A percentile compares a stretch with the other conserved stretches of the same genome.
Conservation (phyloP, 805 yeast genomes). For the Yarrowia yakushimensis region DNA sequence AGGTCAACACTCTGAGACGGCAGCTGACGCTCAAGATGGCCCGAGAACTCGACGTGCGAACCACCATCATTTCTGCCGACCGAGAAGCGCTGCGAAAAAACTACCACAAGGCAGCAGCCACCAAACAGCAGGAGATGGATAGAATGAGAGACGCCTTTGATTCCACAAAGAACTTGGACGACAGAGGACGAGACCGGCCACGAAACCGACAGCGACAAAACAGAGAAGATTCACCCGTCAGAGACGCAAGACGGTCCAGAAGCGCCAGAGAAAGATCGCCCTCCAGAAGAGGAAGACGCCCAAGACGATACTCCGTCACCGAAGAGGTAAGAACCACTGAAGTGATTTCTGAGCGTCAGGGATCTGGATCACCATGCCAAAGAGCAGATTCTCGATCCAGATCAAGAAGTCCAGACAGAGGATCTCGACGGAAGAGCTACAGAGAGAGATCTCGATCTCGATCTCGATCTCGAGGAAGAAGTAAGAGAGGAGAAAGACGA, state of each 20-base stretch:
- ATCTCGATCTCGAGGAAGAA: not conserved
- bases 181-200: not conserved
- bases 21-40: slow-evolving; percentile 19
- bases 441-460: not conserved
- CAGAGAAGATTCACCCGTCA: slow-evolving; percentile 1
- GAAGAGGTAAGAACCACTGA: not conserved
- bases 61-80: slow-evolving; percentile 5
- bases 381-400: not conserved
- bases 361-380: not conserved
- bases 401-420: slow-evolving; percentile 14
- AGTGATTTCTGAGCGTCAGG: not conserved
- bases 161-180: not conserved
- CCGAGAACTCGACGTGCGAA: slow-evolving; percentile 8
- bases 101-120: slow-evolving; percentile 5
- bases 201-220: not conserved
- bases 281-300: slow-evolving; percentile 12
- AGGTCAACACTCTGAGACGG: slow-evolving; percentile 1
- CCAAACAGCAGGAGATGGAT: slow-evolving; percentile 6
- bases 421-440: not conserved
- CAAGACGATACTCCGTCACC: not conserved
- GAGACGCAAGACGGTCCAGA: slow-evolving; percentile 7
- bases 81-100: not conserved
- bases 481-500: not conserved
- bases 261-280: slow-evolving; percentile 8
- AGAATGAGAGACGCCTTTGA: slow-evolving; percentile 22